These are phyloP conservation scores for Teratosphaeria nubilosa DNA, from an alignment of 2,329 filamentous ascomycete species.

Conservation along the genomic window DNA sequence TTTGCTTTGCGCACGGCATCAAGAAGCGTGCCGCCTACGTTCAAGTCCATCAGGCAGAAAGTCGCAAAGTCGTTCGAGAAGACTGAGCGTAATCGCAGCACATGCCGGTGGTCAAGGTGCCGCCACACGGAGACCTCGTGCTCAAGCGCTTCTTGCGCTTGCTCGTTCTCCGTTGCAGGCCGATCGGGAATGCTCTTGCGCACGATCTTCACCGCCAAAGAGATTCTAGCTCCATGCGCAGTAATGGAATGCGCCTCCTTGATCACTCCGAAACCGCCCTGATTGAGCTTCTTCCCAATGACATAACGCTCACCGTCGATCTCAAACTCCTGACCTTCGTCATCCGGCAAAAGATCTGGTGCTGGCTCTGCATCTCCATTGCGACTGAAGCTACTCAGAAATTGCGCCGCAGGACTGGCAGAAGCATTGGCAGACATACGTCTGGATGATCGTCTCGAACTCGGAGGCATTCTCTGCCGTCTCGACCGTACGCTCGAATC, in stretches of 20 bases:
- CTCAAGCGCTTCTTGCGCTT: slow-evolving; percentile 56
- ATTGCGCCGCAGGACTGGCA: slow-evolving; percentile 23
- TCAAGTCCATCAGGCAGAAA: slow-evolving; percentile 57
- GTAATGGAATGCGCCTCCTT: slow-evolving; percentile 57
- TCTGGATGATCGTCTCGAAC: slow-evolving; percentile 1
- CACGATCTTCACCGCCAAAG: slow-evolving; percentile 59
- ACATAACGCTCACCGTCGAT: slow-evolving; percentile 49
- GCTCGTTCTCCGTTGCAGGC: slow-evolving; percentile 52
- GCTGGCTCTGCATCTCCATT: slow-evolving; percentile 12
- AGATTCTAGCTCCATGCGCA: slow-evolving; percentile 36
- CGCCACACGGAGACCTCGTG: slow-evolving; percentile 61
- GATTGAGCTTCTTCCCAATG: slow-evolving; percentile 55
- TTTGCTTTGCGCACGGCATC: slow-evolving; percentile 50
- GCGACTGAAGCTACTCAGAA: slow-evolving; percentile 19
- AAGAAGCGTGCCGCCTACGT: slow-evolving; percentile 54
- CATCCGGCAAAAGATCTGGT: slow-evolving; percentile 44
- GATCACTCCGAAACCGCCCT: slow-evolving; percentile 56
- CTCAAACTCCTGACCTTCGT: slow-evolving; percentile 58
- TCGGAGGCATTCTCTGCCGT: slow-evolving; percentile 9
- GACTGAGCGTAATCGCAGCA: slow-evolving; percentile 52
- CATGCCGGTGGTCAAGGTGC: slow-evolving; percentile 51
- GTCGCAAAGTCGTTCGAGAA: slow-evolving; percentile 60
- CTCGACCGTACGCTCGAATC: slow-evolving; percentile 21
- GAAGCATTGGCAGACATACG: slow-evolving; percentile 12
- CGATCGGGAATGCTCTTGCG: slow-evolving; percentile 47